Evolutionary conservation across 1,139 yeast genomes (phyloP), one percentile per base, ranked within the genome.

Genomic region (Blastobotrys indianensis): DNA sequence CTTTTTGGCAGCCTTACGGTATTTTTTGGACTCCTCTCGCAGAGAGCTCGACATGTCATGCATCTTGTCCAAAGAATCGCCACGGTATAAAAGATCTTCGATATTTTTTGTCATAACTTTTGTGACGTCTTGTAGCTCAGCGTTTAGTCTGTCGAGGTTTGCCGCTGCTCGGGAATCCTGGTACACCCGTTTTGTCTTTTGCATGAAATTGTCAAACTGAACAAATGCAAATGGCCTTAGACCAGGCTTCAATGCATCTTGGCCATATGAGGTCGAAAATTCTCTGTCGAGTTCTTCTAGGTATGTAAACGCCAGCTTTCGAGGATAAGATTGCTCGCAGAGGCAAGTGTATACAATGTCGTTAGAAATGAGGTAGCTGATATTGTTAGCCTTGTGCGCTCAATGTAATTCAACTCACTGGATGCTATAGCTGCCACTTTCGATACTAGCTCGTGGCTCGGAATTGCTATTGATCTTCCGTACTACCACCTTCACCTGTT

Each of bases 71-170:
- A 92, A 75, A 11, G 92, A 83, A 61, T 92, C 97, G 10, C 99
- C 99, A 60, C 99, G 76, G 66, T 92, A 90, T 40, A 92, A 73
- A 58, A 92, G 71, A 64, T 92, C 98, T 63, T 92, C 97, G 49
- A 92, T 92, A 65, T 92, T 92, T 59, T 90, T 90, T 49, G 95
- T 87, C 95, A 92, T 86, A 49, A 92, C 94, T 57, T 85, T 80
- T 56, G 92, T 88, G 42, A 94, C 98, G 58, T 94, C 98, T 44
- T 85, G 88, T 56, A 92, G 73, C 59, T 94, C 98, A 44, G 79
- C 77, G 65, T 90, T 88, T 55, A 92, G 72, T 61, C 79, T 81
- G 66, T 92, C 97, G 60, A 92, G 72, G 60, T 88, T 92, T 40
- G 82, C 79, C 54, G 88, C 94, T 0, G 95, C 96, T 50, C 96